phyloP scores from a whole-genome alignment of 768 basidiomycete genomes.

The Kwoniella sp. region DNA sequence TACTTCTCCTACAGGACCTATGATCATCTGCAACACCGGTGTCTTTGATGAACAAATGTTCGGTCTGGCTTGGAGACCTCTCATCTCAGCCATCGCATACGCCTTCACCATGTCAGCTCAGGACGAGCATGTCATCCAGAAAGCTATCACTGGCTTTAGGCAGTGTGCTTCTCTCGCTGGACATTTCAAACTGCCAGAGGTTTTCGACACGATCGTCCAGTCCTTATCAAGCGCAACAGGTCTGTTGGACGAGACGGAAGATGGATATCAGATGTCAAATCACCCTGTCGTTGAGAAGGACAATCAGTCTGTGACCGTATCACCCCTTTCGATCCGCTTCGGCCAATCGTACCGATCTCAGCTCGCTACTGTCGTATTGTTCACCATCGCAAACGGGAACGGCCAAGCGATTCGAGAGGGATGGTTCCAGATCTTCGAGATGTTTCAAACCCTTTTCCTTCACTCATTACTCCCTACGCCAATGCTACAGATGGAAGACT shows the following conservation, averaged over 20 bases:
- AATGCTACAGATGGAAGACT: constrained; percentile 98
- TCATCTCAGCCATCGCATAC: constrained; percentile 90
- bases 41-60: constrained; percentile 92
- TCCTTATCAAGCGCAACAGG: constrained; percentile 91
- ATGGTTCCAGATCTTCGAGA: constrained; percentile 97
- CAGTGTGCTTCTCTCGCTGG: constrained; percentile 93
- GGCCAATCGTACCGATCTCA: constrained; percentile 95
- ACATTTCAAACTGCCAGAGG: constrained; percentile 84
- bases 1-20: constrained; percentile 59
- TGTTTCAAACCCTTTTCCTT: constrained; percentile 94
- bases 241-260: constrained; percentile 71
- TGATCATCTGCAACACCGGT: constrained; percentile 76
- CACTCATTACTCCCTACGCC: constrained; percentile 85
- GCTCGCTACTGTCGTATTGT: constrained; percentile 92
- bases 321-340: constrained; percentile 86
- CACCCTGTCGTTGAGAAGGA: constrained; percentile 90
- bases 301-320: constrained; percentile 83
- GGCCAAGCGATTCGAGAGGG: constrained; percentile 90
- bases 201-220: constrained; percentile 93
- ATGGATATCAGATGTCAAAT: constrained; percentile 62
- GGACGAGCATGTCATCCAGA: constrained; percentile 94
- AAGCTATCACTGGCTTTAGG: constrained; percentile 91
- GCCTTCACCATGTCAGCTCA: constrained; percentile 89
- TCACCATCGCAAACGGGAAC: constrained; percentile 96
- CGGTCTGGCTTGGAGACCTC: constrained; percentile 84